Evolutionary conservation across 1,284 basidiomycete species (phyloP), one percentile per base, ranked within the genome.

Genomic region (Trichosporon sp.): DNA sequence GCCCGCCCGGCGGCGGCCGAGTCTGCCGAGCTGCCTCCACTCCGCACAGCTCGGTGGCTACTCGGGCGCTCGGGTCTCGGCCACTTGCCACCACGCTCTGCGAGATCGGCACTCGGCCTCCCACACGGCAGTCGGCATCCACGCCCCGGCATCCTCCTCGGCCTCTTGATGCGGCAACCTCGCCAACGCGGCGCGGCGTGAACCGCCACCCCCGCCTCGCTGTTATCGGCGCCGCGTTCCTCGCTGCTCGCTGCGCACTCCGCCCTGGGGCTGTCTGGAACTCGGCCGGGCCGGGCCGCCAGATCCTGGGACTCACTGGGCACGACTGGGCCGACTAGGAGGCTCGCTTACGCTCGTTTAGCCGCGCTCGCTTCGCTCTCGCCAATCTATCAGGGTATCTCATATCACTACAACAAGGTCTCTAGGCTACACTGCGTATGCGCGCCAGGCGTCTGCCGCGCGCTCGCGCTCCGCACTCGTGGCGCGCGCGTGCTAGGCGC

Each of bases 321-420:
- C n/a, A n/a, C n/a, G n/a, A n/a, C n/a, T n/a, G n/a, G n/a, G n/a
- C 12, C 34, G 34, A 34, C 34, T 12, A 34, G 6, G 5, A 34
- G 5, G 34, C 38, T 51, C 47, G 47, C n/a, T 25, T 6, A 29
- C 18, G 15, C 15, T 60, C 29, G 27, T 23, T 53, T 27, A 5
- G 51, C 56, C 31, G 25, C 2, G 27, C 53, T 58, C 21, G 47
- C 21, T 25, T 21, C 47, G 21, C 47, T 51, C 15, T n/a, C 56
- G 27, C 56, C 18, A 31, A 58, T 60, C 27, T 31, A 31, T n/a
- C 21, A 18, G 56, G 56, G 56, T 60, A 60, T 60, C 29, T 32
- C 56, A 60, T 60, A 60, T 60, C 56, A 60, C 56, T 60, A 60
- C 56, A 60, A 60, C 56, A 60, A 60, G 27, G 32, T n/a, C 18